Base-by-base conservation (phyloP, 257 asterid species). In the Solanum okadae region DNA sequence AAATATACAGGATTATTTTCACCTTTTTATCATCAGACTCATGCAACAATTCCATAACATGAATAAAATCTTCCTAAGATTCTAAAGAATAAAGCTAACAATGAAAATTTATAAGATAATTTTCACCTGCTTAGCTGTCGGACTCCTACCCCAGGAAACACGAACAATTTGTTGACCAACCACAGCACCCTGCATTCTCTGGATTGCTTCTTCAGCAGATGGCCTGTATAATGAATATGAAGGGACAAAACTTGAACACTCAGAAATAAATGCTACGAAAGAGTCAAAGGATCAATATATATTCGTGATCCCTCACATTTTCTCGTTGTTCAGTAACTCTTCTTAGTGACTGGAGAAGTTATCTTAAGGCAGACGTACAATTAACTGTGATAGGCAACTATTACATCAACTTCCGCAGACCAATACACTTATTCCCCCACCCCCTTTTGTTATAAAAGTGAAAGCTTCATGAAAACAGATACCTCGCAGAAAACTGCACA, bases 181-280 rank as follows among this genome's bases (percentile, higher is more conserved):
- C 90, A 92, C 91, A 87, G 94, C 88, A 77, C 99, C 96, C 89
- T 94, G 98, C 99, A 96, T 94, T 90, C 98, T 93, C 92, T 94
- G 98, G 90, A 96, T 96, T 81, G 98, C 93, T 92, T 95, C 99
- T 92, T 96, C 99, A 44, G 98, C 98, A 84, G 98, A 96, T 61
- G 96, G 59, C 92, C 98, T 96, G 86, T 68, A 59, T 68, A 83
- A 82, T 77, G 86, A 88, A 90, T 37, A 85, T 70, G 85, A 87
- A 68, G 31, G 56, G 46, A 86, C 23, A 49, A 81, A 90, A 86
- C 85, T 46, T 29, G 22, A 79, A 89, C 75, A 76, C 38, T 34
- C 78, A 68, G 61, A 83, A 70, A 40, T 22, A 72, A 86, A 46
- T 16, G 27, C 27, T 31, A 33, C 4, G 23, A 73, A 85, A 40